phyloP scores from a whole-genome alignment of 257 asterid species.

The Penstemon davidsonii region DNA sequence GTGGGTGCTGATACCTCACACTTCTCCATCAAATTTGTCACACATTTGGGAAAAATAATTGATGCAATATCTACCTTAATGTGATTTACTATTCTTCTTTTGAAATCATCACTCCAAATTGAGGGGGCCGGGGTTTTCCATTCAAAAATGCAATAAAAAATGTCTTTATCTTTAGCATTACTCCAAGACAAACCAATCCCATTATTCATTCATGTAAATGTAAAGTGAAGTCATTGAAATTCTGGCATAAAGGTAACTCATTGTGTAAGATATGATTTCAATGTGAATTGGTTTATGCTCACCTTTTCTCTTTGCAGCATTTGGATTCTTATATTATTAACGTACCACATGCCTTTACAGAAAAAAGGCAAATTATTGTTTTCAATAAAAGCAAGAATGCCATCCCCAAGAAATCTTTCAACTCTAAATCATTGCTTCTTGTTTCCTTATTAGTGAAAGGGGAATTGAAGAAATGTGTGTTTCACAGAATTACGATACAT shows the following conservation, averaged over 20 bases:
- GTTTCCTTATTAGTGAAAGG: background rate
- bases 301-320: background rate
- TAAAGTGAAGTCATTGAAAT: background rate
- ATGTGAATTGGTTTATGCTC: slow-evolving; percentile 18
- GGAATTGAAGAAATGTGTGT: background rate
- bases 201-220: slow-evolving; percentile 23
- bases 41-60: slow-evolving; percentile 9
- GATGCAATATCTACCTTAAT: slow-evolving; percentile 26
- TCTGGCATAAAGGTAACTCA: slow-evolving; percentile 23
- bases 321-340: slow-evolving; percentile 33
- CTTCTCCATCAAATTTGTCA: slow-evolving; percentile 24
- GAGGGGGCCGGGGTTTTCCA: slow-evolving; percentile 1
- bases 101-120: slow-evolving; percentile 17
- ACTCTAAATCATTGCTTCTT: slow-evolving; percentile 6
- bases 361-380: slow-evolving; percentile 20
- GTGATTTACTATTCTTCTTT: slow-evolving; percentile 14
- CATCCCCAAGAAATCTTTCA: background rate
- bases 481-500: too few species aligned
- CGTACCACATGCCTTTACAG: slow-evolving; percentile 21
- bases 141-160: slow-evolving; percentile 24
- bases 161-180: slow-evolving; percentile 19
- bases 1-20: slow-evolving; percentile 43
- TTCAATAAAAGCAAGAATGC: slow-evolving; percentile 19
- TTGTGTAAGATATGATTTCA: slow-evolving; percentile 11
- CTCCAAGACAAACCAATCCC: slow-evolving; percentile 27